Conservation (phyloP, 2,329 filamentous ascomycete species). For the Colletotrichum brevisporum region DNA sequence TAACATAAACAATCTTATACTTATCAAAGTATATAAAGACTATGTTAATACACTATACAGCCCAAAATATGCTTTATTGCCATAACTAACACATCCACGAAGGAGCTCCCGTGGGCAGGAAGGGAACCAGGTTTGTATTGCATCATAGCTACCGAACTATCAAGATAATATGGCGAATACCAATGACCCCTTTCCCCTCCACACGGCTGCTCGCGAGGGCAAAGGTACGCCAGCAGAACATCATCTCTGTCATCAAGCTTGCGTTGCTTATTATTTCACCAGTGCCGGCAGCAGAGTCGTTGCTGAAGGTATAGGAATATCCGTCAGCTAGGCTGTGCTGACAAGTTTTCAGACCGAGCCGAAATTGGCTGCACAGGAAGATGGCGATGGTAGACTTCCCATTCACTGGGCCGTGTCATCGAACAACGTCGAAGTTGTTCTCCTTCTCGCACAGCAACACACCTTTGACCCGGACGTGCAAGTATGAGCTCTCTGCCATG, state of each 20-base stretch:
- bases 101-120: too few relatives aligned
- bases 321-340: not conserved
- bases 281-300: slow-evolving; percentile 80
- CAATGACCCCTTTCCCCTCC: slow-evolving; percentile 81
- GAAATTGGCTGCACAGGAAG: slow-evolving; percentile 78
- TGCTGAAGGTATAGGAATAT: slow-evolving; percentile 49
- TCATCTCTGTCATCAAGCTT: not conserved
- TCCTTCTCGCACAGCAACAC: slow-evolving; percentile 77
- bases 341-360: slow-evolving; percentile 75
- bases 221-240: slow-evolving; percentile 71
- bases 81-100: too few relatives aligned
- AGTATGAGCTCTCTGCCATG: slow-evolving; percentile 57
- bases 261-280: slow-evolving; percentile 4
- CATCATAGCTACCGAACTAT: too few relatives aligned
- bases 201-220: slow-evolving; percentile 88
- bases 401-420: slow-evolving; percentile 95
- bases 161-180: slow-evolving; percentile 48
- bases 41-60: too few relatives aligned
- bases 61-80: too few relatives aligned
- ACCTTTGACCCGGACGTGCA: slow-evolving; percentile 88
- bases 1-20: too few relatives aligned
- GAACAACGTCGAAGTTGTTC: slow-evolving; percentile 82
- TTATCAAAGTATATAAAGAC: too few relatives aligned
- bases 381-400: slow-evolving; percentile 90
- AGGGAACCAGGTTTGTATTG: too few relatives aligned